Evolutionary conservation across 345 rosid species (phyloP).

Genomic region (Populus euphratica): DNA sequence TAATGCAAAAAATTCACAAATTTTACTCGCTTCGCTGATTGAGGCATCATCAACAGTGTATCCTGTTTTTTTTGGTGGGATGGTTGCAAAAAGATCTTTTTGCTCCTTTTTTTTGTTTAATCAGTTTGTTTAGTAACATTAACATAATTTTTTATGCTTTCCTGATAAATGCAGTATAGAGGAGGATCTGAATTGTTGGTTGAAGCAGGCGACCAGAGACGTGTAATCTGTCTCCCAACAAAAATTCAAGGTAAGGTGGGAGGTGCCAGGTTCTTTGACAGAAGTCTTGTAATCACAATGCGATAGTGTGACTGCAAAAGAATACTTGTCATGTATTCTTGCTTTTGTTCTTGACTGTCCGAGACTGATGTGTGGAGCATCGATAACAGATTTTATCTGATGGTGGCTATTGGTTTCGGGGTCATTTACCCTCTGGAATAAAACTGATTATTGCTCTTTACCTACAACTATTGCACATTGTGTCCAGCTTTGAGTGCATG

Average conservation of each 20-base stretch:
- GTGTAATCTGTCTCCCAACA: constrained; percentile 61
- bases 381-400: not conserved
- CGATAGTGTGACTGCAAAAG: constrained; percentile 18
- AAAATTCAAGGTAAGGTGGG: constrained; percentile 80
- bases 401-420: not conserved
- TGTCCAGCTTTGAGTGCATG: not conserved
- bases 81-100: not conserved
- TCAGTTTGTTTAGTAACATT: not conserved
- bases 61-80: not conserved
- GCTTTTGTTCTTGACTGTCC: not conserved
- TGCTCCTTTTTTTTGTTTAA: not conserved
- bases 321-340: not conserved
- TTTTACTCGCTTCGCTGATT: not conserved
- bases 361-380: not conserved
- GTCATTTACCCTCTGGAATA: not conserved
- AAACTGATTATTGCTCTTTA: not conserved
- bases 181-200: constrained; percentile 86
- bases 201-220: constrained; percentile 89
- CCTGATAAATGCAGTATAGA: constrained; percentile 60
- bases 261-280: constrained; percentile 72
- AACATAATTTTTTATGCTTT: constrained; percentile 4
- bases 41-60: not conserved
- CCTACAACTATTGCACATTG: not conserved
- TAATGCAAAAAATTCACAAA: not conserved
- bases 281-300: constrained; percentile 74